A percentile compares a stretch with the other conserved stretches of the same genome.
These are phyloP conservation scores for Malus asiatica DNA, from an alignment of 306 rosid species.

Conservation along the genomic window DNA sequence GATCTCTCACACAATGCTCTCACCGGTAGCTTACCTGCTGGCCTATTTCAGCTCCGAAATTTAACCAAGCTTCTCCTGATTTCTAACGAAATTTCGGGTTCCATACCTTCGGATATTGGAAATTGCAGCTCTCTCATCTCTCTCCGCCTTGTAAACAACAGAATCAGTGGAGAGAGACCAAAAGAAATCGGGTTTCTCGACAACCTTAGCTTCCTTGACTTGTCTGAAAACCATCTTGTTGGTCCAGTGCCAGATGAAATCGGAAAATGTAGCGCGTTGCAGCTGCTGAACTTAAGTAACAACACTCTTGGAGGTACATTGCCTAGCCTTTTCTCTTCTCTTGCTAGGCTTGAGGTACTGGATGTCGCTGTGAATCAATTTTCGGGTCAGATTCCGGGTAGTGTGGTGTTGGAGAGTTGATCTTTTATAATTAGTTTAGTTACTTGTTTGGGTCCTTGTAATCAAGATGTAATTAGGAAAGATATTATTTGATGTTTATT, in stretches of 20 bases:
- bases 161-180: constrained; percentile 63
- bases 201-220: constrained; percentile 62
- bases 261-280: constrained; percentile 59
- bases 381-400: constrained; percentile 41
- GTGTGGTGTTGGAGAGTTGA: no score
- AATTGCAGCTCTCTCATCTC: constrained; percentile 62
- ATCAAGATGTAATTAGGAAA: no score
- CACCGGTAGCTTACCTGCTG: constrained; percentile 57
- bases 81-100: constrained; percentile 66
- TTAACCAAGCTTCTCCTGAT: constrained; percentile 66
- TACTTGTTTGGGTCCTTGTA: no score
- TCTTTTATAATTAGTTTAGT: no score
- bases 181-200: constrained; percentile 52
- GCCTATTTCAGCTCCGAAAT: constrained; percentile 61
- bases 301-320: constrained; percentile 52
- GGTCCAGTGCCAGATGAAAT: constrained; percentile 60
- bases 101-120: constrained; percentile 60
- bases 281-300: constrained; percentile 75
- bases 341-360: constrained; percentile 57
- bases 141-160: constrained; percentile 51
- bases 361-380: constrained; percentile 63
- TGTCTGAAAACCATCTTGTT: constrained; percentile 57
- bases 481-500: no score
- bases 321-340: constrained; percentile 51
- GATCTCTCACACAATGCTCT: constrained; percentile 76